Evolutionary conservation across 2,329 filamentous ascomycete species (phyloP), one percentile per base, ranked within the genome.

Genomic region (Aspergillus cejpii): DNA sequence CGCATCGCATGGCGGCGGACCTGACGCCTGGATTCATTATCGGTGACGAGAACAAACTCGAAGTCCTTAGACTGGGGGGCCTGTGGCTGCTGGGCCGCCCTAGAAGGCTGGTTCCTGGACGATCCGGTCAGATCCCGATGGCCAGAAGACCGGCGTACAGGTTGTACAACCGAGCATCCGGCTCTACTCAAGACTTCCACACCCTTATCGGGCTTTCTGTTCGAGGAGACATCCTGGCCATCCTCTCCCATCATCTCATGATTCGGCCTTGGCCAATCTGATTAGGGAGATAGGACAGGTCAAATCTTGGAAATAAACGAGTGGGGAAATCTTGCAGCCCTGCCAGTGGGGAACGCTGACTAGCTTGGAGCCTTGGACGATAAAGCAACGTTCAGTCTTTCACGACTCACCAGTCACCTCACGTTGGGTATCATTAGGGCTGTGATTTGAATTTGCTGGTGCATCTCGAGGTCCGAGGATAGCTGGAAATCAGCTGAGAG

Each of bases 1-100:
- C 60, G 60, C 61, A 63, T 63, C n/a, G 60, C 61, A 63, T 63
- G 60, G 23, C 61, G 61, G 17, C 61, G 61, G 28, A 63, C 61
- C 48, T 63, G 61, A 14, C 56, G 60, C 29, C 60, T 53, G 19
- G 61, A 63, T 45, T 58, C 60, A 14, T 54, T 52, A 49, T 63
- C 60, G 17, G 60, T 63, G 23, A 63, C 61, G 38, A 63, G 49
- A 20, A 63, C 61, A 47, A 63, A 62, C 40, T 63, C 61, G 45
- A 62, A 63, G 41, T 51, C 58, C 44, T 54, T 56, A 23, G 54
- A 47, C 33, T 55, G 52, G n/a, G 46, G 42, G 28, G 2, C 17
- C 31, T 34, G 31, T 33, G 51, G 24, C 27, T 43, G 50, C 36
- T 41, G 37, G 19, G 36, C 41, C 17, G 45, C 19, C 37, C 40